Conservation (phyloP, 2,329 filamentous ascomycete species). For the Penicillium paneum region DNA sequence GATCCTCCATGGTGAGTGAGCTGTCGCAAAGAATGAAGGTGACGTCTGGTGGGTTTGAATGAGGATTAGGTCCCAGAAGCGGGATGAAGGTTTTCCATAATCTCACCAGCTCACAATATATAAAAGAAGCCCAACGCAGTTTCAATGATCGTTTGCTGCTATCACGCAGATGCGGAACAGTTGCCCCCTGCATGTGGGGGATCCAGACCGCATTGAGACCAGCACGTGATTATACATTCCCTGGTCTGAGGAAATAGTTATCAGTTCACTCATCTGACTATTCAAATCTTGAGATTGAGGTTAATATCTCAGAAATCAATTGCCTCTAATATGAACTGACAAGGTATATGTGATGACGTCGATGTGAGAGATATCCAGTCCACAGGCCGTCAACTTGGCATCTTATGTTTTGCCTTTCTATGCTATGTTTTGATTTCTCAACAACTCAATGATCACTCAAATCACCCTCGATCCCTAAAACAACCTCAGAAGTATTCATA, state of each 20-base stretch:
- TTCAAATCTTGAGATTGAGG: not conserved
- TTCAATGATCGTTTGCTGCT: conserved; percentile 4
- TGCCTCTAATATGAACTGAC: not conserved
- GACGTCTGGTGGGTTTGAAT: conserved; percentile 20
- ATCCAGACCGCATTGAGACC: conserved; percentile 4
- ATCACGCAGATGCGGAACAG: conserved; percentile 4
- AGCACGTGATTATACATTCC: conserved; percentile 7
- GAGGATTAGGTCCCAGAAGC: conserved; percentile 18
- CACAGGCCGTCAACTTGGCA: not conserved
- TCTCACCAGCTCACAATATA: conserved; percentile 12
- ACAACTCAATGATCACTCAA: too few species aligned
- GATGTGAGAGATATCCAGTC: not conserved
- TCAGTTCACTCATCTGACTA: not conserved
- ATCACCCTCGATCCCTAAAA: not conserved
- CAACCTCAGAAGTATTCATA: not conserved
- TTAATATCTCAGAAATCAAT: not conserved
- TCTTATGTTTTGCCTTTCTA: not conserved
- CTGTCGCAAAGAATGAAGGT: conserved; percentile 5
- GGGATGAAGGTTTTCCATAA: conserved; percentile 17
- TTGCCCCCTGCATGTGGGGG: conserved; percentile 10
- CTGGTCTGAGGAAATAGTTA: not conserved
- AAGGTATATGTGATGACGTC: not conserved
- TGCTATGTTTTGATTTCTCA: not conserved
- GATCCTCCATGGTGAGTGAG: conserved; percentile 43
- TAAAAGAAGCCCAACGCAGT: conserved; percentile 2